phyloP scores from a whole-genome alignment of 768 basidiomycete species.

The Leccinum aurantiacum region DNA sequence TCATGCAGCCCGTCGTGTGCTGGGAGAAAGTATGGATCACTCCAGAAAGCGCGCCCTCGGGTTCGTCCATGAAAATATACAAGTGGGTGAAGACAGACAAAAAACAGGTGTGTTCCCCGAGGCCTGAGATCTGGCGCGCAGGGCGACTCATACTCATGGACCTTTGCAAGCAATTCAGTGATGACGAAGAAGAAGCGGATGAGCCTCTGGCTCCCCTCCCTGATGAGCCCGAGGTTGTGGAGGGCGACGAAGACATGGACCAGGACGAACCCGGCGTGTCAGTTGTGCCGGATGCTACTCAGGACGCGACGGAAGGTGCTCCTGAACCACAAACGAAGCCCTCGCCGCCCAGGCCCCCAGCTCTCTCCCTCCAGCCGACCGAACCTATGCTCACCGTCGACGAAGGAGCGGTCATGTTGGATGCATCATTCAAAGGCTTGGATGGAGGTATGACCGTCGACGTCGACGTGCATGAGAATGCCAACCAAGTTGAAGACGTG shows the following conservation, averaged over 20 bases:
- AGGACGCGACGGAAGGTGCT: slow-evolving; percentile 40
- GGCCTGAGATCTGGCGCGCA: not conserved
- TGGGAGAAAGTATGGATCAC: slow-evolving; percentile 80
- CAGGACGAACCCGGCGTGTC: slow-evolving; percentile 55
- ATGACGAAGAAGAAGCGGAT: slow-evolving; percentile 78
- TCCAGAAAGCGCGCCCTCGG: slow-evolving; percentile 53
- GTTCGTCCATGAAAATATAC: slow-evolving; percentile 62
- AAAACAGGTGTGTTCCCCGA: slow-evolving; percentile 53
- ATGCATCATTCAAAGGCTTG: slow-evolving; percentile 56
- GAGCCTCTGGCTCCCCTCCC: slow-evolving; percentile 81
- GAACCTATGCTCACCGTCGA: slow-evolving; percentile 44
- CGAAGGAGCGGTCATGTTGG: slow-evolving; percentile 44
- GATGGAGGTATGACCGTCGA: slow-evolving; percentile 47
- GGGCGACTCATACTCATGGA: slow-evolving; percentile 5
- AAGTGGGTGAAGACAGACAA: slow-evolving; percentile 84
- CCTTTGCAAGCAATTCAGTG: slow-evolving; percentile 73
- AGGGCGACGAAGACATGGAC: slow-evolving; percentile 74
- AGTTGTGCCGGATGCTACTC: slow-evolving; percentile 40
- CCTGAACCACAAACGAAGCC: slow-evolving; percentile 61
- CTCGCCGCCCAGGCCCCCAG: slow-evolving; percentile 68
- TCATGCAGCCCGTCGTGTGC: slow-evolving; percentile 87
- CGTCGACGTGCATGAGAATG: slow-evolving; percentile 36
- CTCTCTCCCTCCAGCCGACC: slow-evolving; percentile 47
- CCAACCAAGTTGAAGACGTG: slow-evolving; percentile 25
- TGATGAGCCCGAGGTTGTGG: slow-evolving; percentile 72